phyloP scores from a whole-genome alignment of 2,329 filamentous ascomycete genomes.

The Huntiella omanensis region DNA sequence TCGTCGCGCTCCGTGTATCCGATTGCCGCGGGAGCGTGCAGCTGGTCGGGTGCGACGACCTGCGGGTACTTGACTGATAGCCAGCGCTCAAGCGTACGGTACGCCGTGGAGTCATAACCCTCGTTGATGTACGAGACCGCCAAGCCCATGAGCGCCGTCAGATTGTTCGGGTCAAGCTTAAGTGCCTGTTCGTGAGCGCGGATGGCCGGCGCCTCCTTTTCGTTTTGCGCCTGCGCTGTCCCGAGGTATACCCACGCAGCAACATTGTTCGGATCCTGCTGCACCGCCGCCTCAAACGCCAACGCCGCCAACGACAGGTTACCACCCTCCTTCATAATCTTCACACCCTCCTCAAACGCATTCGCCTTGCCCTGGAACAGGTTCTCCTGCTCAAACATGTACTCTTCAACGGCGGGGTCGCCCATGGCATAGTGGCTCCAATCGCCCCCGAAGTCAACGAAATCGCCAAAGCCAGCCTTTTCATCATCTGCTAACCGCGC shows the following conservation, averaged over 20 bases:
- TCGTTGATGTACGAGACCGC: conserved; percentile 98
- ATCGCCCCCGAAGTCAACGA: conserved; percentile 44
- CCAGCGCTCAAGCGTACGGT: conserved; percentile 92
- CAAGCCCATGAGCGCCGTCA: conserved; percentile 81
- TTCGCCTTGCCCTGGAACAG: conserved; percentile 64
- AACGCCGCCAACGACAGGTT: conserved; percentile 86
- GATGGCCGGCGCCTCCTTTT: conserved; percentile 93
- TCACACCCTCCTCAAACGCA: conserved; percentile 81
- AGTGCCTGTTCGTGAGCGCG: conserved; percentile 81
- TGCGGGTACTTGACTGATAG: conserved; percentile 84
- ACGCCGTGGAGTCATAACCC: conserved; percentile 92
- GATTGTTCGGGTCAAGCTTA: conserved; percentile 70
- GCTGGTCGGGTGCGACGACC: conserved; percentile 51
- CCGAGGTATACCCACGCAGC: conserved; percentile 90
- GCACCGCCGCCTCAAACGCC: conserved; percentile 87
- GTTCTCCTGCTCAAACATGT: conserved; percentile 91
- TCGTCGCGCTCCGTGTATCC: conserved; percentile 86
- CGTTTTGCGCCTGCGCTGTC: conserved; percentile 87
- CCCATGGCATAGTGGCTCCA: conserved; percentile 40
- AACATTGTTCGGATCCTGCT: conserved; percentile 71
- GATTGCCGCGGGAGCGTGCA: conserved; percentile 62
- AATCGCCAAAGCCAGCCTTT: conserved; percentile 34
- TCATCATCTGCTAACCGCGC: conserved; percentile 48
- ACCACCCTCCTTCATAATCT: conserved; percentile 82
- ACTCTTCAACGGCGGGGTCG: conserved; percentile 69